Conservation (phyloP, 1,139 yeast genomes). For the Tardiomyces depauwii region DNA sequence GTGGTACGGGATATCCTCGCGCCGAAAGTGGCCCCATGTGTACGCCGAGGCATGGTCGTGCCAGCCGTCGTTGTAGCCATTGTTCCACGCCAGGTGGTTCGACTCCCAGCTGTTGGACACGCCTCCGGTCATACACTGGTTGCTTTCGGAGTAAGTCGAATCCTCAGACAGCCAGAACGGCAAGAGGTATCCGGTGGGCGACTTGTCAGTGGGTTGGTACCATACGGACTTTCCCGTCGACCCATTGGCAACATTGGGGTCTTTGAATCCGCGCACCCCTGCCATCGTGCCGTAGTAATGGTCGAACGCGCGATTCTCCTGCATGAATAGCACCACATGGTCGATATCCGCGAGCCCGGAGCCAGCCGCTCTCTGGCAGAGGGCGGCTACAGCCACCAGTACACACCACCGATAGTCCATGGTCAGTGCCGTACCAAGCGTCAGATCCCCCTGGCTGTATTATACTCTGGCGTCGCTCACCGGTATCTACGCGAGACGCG, state of each 20-base stretch:
- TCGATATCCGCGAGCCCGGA: constrained; percentile 6
- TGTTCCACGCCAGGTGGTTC: constrained; percentile 17
- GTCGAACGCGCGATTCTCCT: constrained; percentile 20
- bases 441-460: too few relatives aligned
- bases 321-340: constrained; percentile 19
- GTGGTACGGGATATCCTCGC: constrained; percentile 11
- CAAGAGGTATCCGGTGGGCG: constrained; percentile 7
- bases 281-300: constrained; percentile 21
- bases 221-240: constrained; percentile 4
- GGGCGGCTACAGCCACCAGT: too few relatives aligned
- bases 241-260: constrained; percentile 14
- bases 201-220: constrained; percentile 6
- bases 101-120: constrained; percentile 15
- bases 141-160: constrained; percentile 10
- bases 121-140: constrained; percentile 16
- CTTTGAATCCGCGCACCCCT: constrained; percentile 21
- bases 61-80: constrained; percentile 15
- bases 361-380: too few relatives aligned
- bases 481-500: too few relatives aligned
- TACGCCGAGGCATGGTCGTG: constrained; percentile 15
- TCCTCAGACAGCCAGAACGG: constrained; percentile 11
- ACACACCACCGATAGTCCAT: too few relatives aligned
- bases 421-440: too few relatives aligned
- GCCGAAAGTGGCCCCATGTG: constrained; percentile 15
- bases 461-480: too few relatives aligned